Evolutionary conservation across 2,329 filamentous ascomycete genomes (phyloP), one percentile per base, ranked within the genome.

Genomic region (Fusarium pilosicola): DNA sequence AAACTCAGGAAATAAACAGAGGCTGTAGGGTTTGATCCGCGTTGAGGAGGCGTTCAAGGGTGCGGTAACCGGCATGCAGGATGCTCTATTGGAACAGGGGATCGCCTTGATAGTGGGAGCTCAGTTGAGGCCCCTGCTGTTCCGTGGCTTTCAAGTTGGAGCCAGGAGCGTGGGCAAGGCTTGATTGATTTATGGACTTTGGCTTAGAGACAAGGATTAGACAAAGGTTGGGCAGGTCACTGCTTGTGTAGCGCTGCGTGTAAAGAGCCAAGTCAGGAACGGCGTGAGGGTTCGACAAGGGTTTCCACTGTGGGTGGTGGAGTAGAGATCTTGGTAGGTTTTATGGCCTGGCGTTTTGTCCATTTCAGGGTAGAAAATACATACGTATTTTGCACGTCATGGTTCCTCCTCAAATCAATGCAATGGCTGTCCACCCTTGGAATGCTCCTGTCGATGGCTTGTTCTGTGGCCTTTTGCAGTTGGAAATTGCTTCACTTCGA

Each of bases 211-310:
- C 63, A 70, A 59, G 63, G 70, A 59, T 62, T 62, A 34, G 39
- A 48, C 36, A 44, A 60, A 57, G 62, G 60, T 59, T 67, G 70
- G 55, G 59, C 64, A 60, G 24, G 57, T 63, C 57, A 70, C 56
- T 58, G 30, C 20, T 30, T 58, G 56, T 58, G 55, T 49, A 58
- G 55, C 30, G 41, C 55, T 36, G 70, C 61, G 71, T 60, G 68
- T 54, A 64, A 65, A 72, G 61, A 74, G 68, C 68, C 76, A 78
- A 74, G 71, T 74, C 76, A 76, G 74, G 76, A 77, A 77, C 75
- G 75, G 68, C 68, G 74, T 74, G 75, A 73, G 68, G 72, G 76
- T 76, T 74, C 57, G 74, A 76, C 72, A 68, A 77, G 76, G 76
- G 65, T 74, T 62, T 55, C 49, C 45, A 30, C 42, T 65, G 71